Conservation (phyloP, 768 basidiomycete genomes). For the Mycena filopes region DNA sequence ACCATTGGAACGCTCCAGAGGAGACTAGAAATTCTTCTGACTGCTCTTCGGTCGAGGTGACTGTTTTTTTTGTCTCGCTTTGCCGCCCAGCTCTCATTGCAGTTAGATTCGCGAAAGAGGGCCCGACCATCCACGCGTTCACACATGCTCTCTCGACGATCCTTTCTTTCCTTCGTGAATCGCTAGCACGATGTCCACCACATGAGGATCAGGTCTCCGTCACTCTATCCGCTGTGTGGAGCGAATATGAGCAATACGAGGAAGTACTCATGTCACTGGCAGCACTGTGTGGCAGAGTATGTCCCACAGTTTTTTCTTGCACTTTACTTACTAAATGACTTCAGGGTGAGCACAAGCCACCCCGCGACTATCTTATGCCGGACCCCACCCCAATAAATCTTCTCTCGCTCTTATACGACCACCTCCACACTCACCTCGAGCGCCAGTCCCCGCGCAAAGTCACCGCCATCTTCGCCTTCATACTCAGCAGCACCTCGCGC, state of each 20-base stretch:
- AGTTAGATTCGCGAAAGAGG: conserved; percentile 55
- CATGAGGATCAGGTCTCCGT: conserved; percentile 36
- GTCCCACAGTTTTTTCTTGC: not conserved
- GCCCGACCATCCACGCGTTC: conserved; percentile 72
- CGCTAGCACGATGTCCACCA: conserved; percentile 54
- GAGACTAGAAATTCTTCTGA: conserved; percentile 68
- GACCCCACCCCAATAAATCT: conserved; percentile 59
- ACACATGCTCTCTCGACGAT: conserved; percentile 70
- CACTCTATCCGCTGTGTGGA: conserved; percentile 57
- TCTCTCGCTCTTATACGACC: conserved; percentile 69
- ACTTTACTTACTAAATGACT: not conserved
- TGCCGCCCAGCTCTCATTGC: conserved; percentile 17
- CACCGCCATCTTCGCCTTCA: conserved; percentile 69
- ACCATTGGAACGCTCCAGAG: conserved; percentile 75
- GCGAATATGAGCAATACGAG: conserved; percentile 61
- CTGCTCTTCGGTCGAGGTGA: conserved; percentile 61
- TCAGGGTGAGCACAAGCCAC: conserved; percentile 46
- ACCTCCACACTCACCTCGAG: conserved; percentile 64
- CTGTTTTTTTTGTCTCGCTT: conserved; percentile 14
- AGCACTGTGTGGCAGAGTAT: conserved; percentile 69
- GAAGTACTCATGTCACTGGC: conserved; percentile 63
- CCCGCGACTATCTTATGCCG: conserved; percentile 55
- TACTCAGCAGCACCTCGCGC: conserved; percentile 71
- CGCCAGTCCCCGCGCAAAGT: conserved; percentile 59
- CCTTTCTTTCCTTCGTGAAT: conserved; percentile 60